These are phyloP conservation scores for Ceratocystis eucalypticola DNA, from an alignment of 2,329 filamentous ascomycete genomes.

Conservation along the genomic window DNA sequence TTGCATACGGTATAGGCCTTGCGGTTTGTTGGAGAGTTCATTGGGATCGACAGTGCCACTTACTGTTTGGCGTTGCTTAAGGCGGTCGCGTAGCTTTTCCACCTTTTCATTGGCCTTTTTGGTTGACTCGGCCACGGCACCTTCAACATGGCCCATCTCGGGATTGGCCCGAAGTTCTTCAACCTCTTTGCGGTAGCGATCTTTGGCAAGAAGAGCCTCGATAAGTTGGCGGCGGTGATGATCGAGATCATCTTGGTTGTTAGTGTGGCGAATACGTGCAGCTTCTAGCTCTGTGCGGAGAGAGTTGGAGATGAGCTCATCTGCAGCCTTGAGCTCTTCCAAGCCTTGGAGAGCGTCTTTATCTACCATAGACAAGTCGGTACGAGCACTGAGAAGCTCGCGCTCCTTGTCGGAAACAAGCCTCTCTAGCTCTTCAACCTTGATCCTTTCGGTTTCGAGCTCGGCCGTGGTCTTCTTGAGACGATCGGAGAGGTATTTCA, in stretches of 20 bases:
- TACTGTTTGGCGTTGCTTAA: conserved; percentile 47
- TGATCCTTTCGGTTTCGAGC: conserved; percentile 33
- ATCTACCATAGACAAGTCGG: conserved; percentile 41
- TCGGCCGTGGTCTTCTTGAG: conserved; percentile 35
- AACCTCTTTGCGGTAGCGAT: conserved; percentile 42
- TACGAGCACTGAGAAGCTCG: conserved; percentile 38
- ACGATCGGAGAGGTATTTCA: conserved; percentile 28
- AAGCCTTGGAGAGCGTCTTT: conserved; percentile 43
- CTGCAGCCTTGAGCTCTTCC: conserved; percentile 44
- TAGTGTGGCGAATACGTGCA: conserved; percentile 38
- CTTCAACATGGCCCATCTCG: conserved; percentile 26
- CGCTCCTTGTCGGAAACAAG: conserved; percentile 41
- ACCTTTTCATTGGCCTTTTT: conserved; percentile 39
- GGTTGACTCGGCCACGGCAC: conserved; percentile 26
- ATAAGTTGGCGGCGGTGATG: conserved; percentile 47
- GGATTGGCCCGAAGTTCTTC: conserved; percentile 31
- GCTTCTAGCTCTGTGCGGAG: conserved; percentile 45
- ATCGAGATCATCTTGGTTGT: conserved; percentile 39
- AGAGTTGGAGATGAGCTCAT: conserved; percentile 45
- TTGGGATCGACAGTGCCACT: conserved; percentile 25
- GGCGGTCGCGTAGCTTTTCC: conserved; percentile 42
- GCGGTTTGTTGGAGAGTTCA: background rate
- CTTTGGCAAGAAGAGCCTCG: conserved; percentile 45
- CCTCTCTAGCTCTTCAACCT: conserved; percentile 33
- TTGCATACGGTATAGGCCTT: conserved; percentile 8